Conservation (phyloP, 805 yeast species). For the Alloascoidea hylecoeti region DNA sequence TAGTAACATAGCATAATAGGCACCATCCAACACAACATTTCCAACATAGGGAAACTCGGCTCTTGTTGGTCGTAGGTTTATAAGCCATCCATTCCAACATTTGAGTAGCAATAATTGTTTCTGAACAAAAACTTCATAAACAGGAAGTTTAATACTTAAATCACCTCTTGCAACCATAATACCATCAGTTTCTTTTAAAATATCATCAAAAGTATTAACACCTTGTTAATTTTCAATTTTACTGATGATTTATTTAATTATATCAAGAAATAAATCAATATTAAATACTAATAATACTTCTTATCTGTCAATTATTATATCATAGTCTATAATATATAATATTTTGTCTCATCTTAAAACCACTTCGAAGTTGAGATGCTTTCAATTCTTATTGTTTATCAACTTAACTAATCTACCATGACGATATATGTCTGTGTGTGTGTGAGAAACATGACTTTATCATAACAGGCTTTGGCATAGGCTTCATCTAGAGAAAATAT, state of each 20-base stretch:
- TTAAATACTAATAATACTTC: too few species aligned
- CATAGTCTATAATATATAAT: too few species aligned
- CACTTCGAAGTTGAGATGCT: too few species aligned
- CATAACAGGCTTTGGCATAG: conserved; percentile 48
- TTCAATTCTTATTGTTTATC: too few species aligned
- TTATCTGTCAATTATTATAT: too few species aligned
- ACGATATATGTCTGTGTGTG: conserved; percentile 79
- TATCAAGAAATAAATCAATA: conserved; percentile 65
- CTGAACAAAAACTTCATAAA: conserved; percentile 82
- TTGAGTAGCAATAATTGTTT: conserved; percentile 86
- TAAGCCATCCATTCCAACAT: conserved; percentile 90
- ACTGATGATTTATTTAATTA: conserved; percentile 66
- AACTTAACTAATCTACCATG: too few species aligned
- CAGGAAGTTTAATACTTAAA: conserved; percentile 86
- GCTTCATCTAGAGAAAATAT: conserved; percentile 65
- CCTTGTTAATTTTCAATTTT: conserved; percentile 90
- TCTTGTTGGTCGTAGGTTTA: conserved; percentile 92
- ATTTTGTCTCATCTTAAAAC: too few species aligned
- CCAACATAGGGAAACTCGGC: conserved; percentile 90
- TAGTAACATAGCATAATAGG: conserved; percentile 88
- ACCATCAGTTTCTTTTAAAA: conserved; percentile 72
- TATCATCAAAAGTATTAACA: conserved; percentile 84
- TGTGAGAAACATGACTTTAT: conserved; percentile 62
- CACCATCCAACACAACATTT: conserved; percentile 86
- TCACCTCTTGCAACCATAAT: conserved; percentile 95